Evolutionary conservation across 192 early-diverging fungal genomes (phyloP).

Genomic region (Gorgonomyces haynaldii): DNA sequence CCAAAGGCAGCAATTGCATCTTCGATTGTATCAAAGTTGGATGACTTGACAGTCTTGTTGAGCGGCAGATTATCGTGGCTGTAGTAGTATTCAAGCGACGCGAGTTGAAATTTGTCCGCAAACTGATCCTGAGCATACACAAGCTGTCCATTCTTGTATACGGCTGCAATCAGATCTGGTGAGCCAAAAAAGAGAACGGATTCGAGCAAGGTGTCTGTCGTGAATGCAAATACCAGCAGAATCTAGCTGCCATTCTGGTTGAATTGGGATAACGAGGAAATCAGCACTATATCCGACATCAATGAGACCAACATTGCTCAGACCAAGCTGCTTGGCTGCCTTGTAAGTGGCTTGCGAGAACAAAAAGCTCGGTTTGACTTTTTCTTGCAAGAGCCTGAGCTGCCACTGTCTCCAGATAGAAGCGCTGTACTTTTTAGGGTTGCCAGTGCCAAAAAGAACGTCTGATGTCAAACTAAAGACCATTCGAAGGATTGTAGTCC

Average conservation of each 20-base stretch:
- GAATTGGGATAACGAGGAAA: conserved; percentile 15
- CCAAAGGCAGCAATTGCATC: conserved; percentile 57
- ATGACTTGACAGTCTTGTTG: not conserved
- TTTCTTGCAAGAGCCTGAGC: not conserved
- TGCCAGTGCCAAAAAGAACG: conserved; percentile 11
- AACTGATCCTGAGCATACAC: conserved; percentile 10
- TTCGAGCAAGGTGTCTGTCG: conserved; percentile 10
- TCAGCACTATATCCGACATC: conserved; percentile 8
- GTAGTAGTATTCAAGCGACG: conserved; percentile 20
- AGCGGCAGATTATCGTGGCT: conserved; percentile 11
- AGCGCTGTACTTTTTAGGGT: not conserved
- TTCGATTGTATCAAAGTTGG: conserved; percentile 51
- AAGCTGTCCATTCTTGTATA: conserved; percentile 16
- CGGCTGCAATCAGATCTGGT: conserved; percentile 11
- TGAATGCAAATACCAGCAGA: conserved; percentile 9
- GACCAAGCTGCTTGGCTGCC: conserved; percentile 6
- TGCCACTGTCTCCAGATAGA: not conserved
- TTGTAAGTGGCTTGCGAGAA: too few relatives aligned
- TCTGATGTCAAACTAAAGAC: too few relatives aligned
- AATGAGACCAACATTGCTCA: conserved; percentile 5
- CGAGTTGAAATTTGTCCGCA: conserved; percentile 10
- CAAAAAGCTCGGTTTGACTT: conserved; percentile 4
- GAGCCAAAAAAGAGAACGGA: conserved; percentile 9
- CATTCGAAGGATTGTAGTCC: too few relatives aligned
- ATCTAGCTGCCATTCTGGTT: conserved; percentile 8